Base-by-base conservation (phyloP, 768 basidiomycete species). In the Holtermanniella nyarrowii region DNA sequence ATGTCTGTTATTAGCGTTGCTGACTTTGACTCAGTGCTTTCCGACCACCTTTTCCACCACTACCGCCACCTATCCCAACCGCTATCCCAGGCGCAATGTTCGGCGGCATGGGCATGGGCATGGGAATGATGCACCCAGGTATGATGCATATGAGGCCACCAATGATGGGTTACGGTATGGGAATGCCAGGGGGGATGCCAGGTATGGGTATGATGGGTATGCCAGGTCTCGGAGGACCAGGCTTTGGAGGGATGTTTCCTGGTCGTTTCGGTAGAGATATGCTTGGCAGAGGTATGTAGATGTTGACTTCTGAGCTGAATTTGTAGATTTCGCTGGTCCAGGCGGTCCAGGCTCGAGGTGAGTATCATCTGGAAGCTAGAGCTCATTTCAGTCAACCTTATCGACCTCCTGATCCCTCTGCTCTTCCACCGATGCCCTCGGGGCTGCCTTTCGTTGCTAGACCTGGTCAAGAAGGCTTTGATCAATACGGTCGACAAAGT, bases 391-490 rank as follows among this genome's bases (percentile, higher is more conserved):
- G 58, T 52, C 65, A 67, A 54, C 65, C 65, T 11, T 67, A 67
- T 50, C 52, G 65, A 41, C 65, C 65, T 27, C 65, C 65, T 21
- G 65, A 67, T 46, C 65, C 65, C 14, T 62, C 63, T 27, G 48
- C 57, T 2, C 49, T 58, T 2, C 57, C 57, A 21, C 65, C 62
- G 16, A 67, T 67, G 65, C 65, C 65, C 5, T 51, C 50, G 40
- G 65, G 65, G 13, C 46, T 67, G n/a, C 63, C 65, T 1, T 67
- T 67, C 44, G 62, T 67, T 46, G 65, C 65, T 43, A 27, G 65
- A 56, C 65, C 65, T 12, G 65, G 65, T 26, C 65, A 67, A 52
- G 65, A 67, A 53, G 65, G 65, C 1, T 67, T 67, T 47, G 65
- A 67, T 40, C 53, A 55, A 40, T 67, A 67, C 52, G 65, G 65